These are phyloP conservation scores for Penstemon eatonii DNA, from an alignment of 257 asterid genomes.

Conservation along the genomic window DNA sequence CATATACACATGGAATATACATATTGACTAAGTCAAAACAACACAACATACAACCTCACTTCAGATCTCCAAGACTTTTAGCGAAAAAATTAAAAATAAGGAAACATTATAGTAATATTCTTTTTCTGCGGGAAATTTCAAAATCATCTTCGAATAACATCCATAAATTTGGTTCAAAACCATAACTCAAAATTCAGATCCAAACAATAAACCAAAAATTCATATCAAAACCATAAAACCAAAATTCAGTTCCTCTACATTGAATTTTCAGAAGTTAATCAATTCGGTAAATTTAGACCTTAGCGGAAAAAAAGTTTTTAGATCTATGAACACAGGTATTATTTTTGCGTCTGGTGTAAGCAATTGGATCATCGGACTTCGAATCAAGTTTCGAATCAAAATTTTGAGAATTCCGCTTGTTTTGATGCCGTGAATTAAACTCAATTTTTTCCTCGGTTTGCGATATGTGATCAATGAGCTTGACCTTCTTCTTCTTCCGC, in stretches of 20 bases:
- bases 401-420: conserved; percentile 38
- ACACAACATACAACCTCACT: conserved; percentile 41
- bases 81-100: conserved; percentile 20
- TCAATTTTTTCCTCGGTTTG: conserved; percentile 31
- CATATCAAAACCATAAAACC: not conserved
- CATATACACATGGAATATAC: not conserved
- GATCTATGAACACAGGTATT: conserved; percentile 68
- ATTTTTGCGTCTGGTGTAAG: conserved; percentile 41
- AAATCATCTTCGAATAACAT: not conserved
- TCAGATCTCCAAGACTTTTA: conserved; percentile 49
- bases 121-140: conserved; percentile 63
- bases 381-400: too few relatives aligned
- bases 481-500: conserved; percentile 57
- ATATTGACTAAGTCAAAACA: conserved; percentile 57
- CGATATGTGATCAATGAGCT: conserved; percentile 57
- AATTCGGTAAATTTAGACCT: conserved; percentile 37
- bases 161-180: too few relatives aligned
- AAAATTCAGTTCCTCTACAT: too few relatives aligned
- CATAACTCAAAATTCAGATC: conserved; percentile 28
- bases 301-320: too few relatives aligned
- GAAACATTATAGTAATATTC: conserved; percentile 24
- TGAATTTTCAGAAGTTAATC: conserved; percentile 14
- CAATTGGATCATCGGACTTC: conserved; percentile 46
- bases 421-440: not conserved
- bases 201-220: conserved; percentile 44